Conservation (phyloP, 2,329 filamentous ascomycete species). For the Aspergillus japonicus region DNA sequence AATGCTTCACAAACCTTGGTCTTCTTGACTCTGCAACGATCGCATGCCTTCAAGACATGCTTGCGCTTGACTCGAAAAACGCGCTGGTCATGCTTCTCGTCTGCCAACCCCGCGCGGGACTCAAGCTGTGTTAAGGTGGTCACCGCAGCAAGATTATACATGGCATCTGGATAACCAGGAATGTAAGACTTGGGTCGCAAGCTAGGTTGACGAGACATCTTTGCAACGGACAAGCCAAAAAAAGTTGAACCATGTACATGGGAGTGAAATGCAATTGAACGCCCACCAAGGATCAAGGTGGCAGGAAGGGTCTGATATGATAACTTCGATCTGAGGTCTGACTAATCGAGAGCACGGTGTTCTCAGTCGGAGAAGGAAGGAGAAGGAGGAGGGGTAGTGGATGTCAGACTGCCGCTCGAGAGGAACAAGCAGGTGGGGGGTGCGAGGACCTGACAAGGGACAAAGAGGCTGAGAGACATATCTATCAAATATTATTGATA, state of each 20-base stretch:
- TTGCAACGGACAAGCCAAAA: conserved; percentile 4
- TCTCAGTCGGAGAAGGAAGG: conserved; percentile 10
- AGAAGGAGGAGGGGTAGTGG: conserved; percentile 11
- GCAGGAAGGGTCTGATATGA: conserved; percentile 4
- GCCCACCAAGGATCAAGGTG: neutral
- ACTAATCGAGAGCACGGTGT: conserved; percentile 10
- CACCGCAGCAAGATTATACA: conserved; percentile 34
- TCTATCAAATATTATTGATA: conserved; percentile 21
- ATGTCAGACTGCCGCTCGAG: conserved; percentile 9
- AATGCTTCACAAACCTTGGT: conserved; percentile 39
- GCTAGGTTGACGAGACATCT: conserved; percentile 45
- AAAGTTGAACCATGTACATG: conserved; percentile 6
- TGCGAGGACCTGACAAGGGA: conserved; percentile 17
- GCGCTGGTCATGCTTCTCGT: conserved; percentile 40
- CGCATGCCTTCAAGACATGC: conserved; percentile 46
- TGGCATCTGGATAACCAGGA: conserved; percentile 35
- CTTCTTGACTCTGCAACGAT: conserved; percentile 48
- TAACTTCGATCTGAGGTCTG: conserved; percentile 1
- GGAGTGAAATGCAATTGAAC: conserved; percentile 9
- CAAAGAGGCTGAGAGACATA: conserved; percentile 19
- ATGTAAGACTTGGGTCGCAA: conserved; percentile 40
- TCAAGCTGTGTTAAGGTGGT: conserved; percentile 34
- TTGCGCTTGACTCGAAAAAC: conserved; percentile 46
- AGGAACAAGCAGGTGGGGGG: conserved; percentile 18
- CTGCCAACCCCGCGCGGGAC: conserved; percentile 26